These are phyloP conservation scores for Smallanthus sonchifolius DNA, from an alignment of 129 eudicot genomes.

Conservation along the genomic window DNA sequence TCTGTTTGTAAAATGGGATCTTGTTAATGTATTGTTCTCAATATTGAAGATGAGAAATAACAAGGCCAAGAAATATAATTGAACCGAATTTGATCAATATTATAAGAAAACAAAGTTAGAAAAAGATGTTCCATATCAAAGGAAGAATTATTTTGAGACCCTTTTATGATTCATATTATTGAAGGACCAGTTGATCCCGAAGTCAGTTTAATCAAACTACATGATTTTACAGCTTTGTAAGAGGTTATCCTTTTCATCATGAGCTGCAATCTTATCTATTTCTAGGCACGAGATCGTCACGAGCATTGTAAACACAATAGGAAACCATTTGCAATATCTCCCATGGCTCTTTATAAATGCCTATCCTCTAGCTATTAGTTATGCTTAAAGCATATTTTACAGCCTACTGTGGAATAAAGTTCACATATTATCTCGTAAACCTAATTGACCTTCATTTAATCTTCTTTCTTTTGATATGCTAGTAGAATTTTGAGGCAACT, in stretches of 20 bases:
- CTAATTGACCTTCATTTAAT: background rate
- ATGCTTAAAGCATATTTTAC: background rate
- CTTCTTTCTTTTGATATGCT: background rate
- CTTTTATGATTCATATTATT: background rate
- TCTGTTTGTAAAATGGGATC: background rate
- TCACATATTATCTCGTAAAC: background rate
- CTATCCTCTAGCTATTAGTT: background rate
- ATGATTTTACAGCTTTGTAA: background rate
- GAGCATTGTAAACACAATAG: background rate
- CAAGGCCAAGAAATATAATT: background rate
- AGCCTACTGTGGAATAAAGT: background rate
- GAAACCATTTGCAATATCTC: background rate
- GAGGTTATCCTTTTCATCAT: conserved; percentile 4
- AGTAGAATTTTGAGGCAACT: background rate
- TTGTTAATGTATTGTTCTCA: background rate
- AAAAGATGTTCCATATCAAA: background rate
- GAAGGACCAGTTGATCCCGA: background rate
- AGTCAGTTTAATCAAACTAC: background rate
- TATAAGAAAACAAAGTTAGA: background rate
- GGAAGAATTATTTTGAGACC: background rate
- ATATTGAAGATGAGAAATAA: background rate
- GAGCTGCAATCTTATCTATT: background rate
- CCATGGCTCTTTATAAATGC: background rate
- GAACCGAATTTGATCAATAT: background rate
- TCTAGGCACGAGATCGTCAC: background rate